A percentile compares a stretch with the other conserved stretches of the same genome.
phyloP scores from a whole-genome alignment of 2,329 filamentous ascomycete species.

The Phoma sp. region DNA sequence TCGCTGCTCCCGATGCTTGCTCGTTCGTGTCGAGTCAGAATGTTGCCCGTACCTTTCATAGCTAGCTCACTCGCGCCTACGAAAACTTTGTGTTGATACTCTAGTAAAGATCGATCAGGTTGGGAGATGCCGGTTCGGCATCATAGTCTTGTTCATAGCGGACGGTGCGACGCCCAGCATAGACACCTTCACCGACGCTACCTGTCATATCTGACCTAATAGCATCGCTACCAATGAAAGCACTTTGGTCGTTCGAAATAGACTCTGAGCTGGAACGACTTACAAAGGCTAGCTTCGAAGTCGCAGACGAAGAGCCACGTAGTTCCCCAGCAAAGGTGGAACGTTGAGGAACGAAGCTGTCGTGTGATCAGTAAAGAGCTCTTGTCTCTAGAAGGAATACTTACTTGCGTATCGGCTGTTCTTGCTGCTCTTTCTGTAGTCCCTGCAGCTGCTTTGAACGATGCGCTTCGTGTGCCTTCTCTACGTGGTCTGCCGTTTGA shows the following conservation, averaged over 20 bases:
- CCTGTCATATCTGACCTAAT: not conserved
- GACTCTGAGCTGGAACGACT: not conserved
- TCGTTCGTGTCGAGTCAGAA: not conserved
- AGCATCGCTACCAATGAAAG: not conserved
- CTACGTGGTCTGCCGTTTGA: not conserved
- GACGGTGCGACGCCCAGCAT: not conserved
- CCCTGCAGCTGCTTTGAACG: not conserved
- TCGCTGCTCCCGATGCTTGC: too few relatives aligned
- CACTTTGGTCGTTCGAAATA: too few relatives aligned
- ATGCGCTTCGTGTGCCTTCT: not conserved
- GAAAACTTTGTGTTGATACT: not conserved
- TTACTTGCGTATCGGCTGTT: constrained; percentile 14
- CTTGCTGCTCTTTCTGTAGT: not conserved
- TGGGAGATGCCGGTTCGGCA: not conserved
- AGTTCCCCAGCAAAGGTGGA: constrained; percentile 8
- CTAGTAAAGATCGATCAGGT: constrained; percentile 26
- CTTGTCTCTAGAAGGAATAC: not conserved
- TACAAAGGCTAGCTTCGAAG: not conserved
- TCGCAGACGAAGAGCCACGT: not conserved
- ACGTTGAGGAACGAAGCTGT: not conserved
- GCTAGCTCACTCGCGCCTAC: not conserved
- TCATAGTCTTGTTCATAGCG: constrained; percentile 10
- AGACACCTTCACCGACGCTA: not conserved
- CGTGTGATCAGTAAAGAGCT: not conserved
- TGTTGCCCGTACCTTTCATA: not conserved